Percentiles rank a stretch among this genome's conserved stretches.
Conservation (phyloP, 2,329 filamentous ascomycete species). For the Eutypella sp. region DNA sequence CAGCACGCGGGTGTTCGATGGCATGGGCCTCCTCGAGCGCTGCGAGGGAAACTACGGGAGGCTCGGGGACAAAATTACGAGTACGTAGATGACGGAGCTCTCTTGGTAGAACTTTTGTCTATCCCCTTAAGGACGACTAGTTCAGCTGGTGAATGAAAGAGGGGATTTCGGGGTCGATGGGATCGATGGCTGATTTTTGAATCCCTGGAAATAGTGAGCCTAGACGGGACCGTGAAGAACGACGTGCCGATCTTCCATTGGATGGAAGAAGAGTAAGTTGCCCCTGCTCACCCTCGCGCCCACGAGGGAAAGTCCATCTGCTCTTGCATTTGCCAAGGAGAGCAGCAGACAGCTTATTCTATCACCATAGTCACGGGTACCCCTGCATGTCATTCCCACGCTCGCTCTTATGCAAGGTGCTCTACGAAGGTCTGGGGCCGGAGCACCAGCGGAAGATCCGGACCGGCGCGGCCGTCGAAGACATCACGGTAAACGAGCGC, state of each 20-base stretch:
- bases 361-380: neutral
- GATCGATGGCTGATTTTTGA: neutral
- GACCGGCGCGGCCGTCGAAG: neutral
- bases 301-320: neutral
- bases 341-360: neutral
- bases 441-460: neutral
- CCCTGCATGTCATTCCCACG: neutral
- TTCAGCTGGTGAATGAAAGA: neutral
- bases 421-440: constrained; percentile 1
- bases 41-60: neutral
- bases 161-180: neutral
- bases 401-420: neutral
- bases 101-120: no score
- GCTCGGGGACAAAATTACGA: neutral
- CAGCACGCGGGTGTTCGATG: constrained; percentile 7
- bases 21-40: constrained; percentile 10
- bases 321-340: neutral
- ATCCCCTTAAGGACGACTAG: neutral
- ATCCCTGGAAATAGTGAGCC: neutral
- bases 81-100: neutral
- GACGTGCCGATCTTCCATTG: neutral
- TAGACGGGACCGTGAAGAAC: neutral
- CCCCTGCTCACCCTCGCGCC: neutral
- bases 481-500: neutral
- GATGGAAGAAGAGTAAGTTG: neutral